Evolutionary conservation across 345 rosid genomes (phyloP), one percentile per base, ranked within the genome.

Genomic region (Raphanus raphanistrum): DNA sequence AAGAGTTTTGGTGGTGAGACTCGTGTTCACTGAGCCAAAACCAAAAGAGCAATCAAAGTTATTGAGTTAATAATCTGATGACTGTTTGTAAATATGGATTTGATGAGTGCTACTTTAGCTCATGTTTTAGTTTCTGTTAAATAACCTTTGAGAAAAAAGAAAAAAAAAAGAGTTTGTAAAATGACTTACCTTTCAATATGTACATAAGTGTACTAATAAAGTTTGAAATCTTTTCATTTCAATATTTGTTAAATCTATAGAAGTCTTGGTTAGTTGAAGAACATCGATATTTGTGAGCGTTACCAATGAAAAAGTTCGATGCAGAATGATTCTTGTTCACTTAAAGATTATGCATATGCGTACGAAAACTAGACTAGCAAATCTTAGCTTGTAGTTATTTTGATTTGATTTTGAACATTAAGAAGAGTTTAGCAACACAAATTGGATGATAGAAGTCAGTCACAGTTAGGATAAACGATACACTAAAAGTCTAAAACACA

Each of bases 391-490:
- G 45, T 73, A 78, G 67, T 45, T 78, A 57, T 73, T 73, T 72
- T 35, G 85, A 87, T 75, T 61, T 77, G n/a, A 63, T 54, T 71
- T 82, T 84, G 63, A 67, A 84, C 79, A 71, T 29, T 64, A 5
- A 81, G 50, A 90, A 76, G 79, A 87, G 81, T 59, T 81, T 83
- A 67, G 88, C 83, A 54, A 86, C 87, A 75, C 90, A 90, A 57
- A 48, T 67, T 48, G 88, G 88, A 71, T 88, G 92, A 83, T 87
- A 87, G 71, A 87, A 88, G 29, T 35, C 1, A 61, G 15, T 15
- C 29, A 50, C 21, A 50, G 2, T 50, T 50, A 50, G n/a, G 8
- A 50, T 48, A 48, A 48, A 48, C 17, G 7, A n/a, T 48, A 48
- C 55, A 48, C 17, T n/a, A 48, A 48, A 48, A 41, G n/a, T n/a